Evolutionary conservation across 108 stramenopile species (phyloP), one percentile per base, ranked within the genome.

Genomic region (Skeletonema potamos): DNA sequence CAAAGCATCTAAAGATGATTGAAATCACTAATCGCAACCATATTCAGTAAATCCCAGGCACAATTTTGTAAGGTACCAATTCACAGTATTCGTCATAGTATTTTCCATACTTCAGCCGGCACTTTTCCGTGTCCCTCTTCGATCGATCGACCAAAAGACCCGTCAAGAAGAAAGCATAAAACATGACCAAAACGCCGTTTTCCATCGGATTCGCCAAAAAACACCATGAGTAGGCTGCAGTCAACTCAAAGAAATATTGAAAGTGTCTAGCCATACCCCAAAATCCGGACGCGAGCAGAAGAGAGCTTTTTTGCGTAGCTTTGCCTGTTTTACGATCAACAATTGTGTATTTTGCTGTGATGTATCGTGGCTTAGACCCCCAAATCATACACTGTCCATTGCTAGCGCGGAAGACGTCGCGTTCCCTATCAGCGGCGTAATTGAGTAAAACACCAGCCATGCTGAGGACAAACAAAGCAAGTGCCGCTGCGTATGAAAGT

Each of bases 221-320:
- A 44, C 87, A 86, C 99, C 99, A 99, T 63, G 85, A 92, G 62
- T 95, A 89, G 3, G 94, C 84, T 7, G 97, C 96, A 67, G 84
- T 55, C 70, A 99, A 79, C 79, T 99, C 98, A 44, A 86, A 86
- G 46, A 98, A 82, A 86, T 99, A 99, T 74, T 99, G 98, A 82
- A 99, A 97, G 77, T 99, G 98, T 66, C 98, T 87, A 27, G 97
- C 85, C 55, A 96, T 76, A 18, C 89, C 93, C 98, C 98, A 99
- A 73, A 88, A 96, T 33, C 89, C 89, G 55, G 84, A 85, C 3
- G 85, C 74, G 5, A 99, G 84, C 5, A 99, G 87, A 9, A 97
- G 76, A 34, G 92, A 94, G 18, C 79, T 86, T 54, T 89, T 92
- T 46, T 74, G 66, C 6, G 75, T 58, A 8, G 44, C 70, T 32